Conservation (phyloP, 768 basidiomycete species). For the Lentinus tigrinus region DNA sequence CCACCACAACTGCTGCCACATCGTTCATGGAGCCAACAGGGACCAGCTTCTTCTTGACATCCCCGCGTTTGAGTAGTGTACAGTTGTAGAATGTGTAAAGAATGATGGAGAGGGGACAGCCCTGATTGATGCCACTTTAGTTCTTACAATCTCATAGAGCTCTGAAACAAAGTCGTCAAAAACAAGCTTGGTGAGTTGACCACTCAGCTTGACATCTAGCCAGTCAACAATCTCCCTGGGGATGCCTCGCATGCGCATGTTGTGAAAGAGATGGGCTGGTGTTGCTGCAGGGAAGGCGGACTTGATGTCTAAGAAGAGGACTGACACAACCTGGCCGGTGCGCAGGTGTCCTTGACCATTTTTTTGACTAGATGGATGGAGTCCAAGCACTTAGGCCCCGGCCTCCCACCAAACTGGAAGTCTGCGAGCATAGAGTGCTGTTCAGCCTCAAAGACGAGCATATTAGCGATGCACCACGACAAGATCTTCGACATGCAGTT, state of each 20-base stretch:
- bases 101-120: not conserved
- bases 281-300: too few relatives aligned
- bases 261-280: not conserved
- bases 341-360: too few relatives aligned
- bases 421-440: too few relatives aligned
- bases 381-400: too few relatives aligned
- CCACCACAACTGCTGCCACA: not conserved
- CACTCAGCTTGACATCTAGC: not conserved
- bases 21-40: not conserved
- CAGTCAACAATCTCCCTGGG: not conserved
- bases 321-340: too few relatives aligned
- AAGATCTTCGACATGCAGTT: too few relatives aligned
- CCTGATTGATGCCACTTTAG: not conserved
- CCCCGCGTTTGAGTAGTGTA: not conserved
- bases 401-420: too few relatives aligned
- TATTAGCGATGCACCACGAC: too few relatives aligned
- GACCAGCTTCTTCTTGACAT: not conserved
- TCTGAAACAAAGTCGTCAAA: not conserved
- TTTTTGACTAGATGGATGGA: too few relatives aligned
- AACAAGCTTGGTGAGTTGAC: not conserved
- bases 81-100: not conserved
- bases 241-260: not conserved
- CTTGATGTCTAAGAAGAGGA: too few relatives aligned
- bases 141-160: not conserved
- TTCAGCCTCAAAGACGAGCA: too few relatives aligned